phyloP scores from a whole-genome alignment of 2,329 filamentous ascomycete genomes.

The Metarhizium humberi region DNA sequence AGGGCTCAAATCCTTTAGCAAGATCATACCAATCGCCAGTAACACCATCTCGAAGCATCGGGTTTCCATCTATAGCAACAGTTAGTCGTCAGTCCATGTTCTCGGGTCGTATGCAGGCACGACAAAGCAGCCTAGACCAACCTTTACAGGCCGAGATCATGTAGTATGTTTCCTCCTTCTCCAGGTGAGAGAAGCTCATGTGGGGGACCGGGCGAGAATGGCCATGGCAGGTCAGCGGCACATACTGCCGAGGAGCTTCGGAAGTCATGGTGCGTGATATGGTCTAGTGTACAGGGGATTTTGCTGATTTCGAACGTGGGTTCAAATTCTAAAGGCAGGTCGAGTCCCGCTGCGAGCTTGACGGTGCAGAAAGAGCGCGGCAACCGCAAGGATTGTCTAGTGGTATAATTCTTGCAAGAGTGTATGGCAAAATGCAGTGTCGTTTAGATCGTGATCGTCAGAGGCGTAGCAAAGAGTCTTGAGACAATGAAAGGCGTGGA shows the following conservation, averaged over 20 bases:
- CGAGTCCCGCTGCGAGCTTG: background rate
- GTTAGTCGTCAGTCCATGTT: constrained; percentile 8
- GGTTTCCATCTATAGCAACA: constrained; percentile 69
- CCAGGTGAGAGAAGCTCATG: constrained; percentile 76
- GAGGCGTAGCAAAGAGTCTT: background rate
- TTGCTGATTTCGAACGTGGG: background rate
- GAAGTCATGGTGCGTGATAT: constrained; percentile 19
- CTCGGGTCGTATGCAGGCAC: constrained; percentile 9
- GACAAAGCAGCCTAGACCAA: constrained; percentile 23
- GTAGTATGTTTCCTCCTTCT: constrained; percentile 79
- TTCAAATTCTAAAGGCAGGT: background rate
- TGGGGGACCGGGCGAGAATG: constrained; percentile 90
- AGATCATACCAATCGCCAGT: constrained; percentile 76
- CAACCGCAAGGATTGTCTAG: background rate
- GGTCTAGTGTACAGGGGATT: background rate
- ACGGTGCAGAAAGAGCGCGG: background rate
- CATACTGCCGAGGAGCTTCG: constrained; percentile 47
- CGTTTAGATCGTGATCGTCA: background rate
- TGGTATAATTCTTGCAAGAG: background rate
- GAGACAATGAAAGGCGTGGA: background rate
- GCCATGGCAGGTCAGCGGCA: constrained; percentile 88
- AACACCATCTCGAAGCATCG: constrained; percentile 92
- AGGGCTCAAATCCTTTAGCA: background rate
- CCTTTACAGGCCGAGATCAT: constrained; percentile 91
- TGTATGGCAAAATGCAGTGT: background rate